Conservation (phyloP, 2,329 filamentous ascomycete genomes). For the Diplodia seriata region DNA sequence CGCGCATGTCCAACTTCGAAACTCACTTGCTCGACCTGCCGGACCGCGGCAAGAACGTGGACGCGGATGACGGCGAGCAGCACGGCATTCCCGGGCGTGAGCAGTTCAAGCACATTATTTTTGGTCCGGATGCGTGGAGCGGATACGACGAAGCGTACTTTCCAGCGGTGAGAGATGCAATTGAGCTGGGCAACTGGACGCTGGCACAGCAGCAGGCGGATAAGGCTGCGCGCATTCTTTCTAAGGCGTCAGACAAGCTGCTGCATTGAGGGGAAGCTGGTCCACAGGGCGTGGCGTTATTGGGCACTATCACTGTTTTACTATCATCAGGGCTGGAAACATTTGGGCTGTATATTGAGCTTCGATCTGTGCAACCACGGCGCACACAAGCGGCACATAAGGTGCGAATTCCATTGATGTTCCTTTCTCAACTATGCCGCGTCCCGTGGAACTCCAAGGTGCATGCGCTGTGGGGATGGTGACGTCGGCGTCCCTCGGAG, state of each 20-base stretch:
- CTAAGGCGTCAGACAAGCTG: slow-evolving; percentile 55
- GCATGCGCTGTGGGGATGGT: slow-evolving; percentile 3
- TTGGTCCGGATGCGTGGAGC: slow-evolving; percentile 81
- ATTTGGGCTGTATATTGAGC: slow-evolving; percentile 26
- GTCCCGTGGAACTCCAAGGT: neutral
- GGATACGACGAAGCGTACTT: slow-evolving; percentile 73
- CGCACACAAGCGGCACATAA: slow-evolving; percentile 20
- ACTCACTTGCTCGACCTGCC: slow-evolving; percentile 80
- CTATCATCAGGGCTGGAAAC: slow-evolving; percentile 12
- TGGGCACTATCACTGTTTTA: neutral
- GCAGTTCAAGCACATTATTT: slow-evolving; percentile 93
- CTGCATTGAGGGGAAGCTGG: slow-evolving; percentile 20
- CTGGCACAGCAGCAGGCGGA: slow-evolving; percentile 71
- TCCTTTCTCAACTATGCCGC: neutral
- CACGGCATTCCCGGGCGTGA: slow-evolving; percentile 81
- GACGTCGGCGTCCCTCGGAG: slow-evolving; percentile 1
- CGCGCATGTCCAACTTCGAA: slow-evolving; percentile 81
- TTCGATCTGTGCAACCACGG: slow-evolving; percentile 19
- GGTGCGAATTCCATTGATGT: slow-evolving; percentile 12
- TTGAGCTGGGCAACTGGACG: slow-evolving; percentile 74
- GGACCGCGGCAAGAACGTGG: slow-evolving; percentile 40
- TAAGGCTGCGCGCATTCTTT: slow-evolving; percentile 73
- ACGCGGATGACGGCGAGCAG: slow-evolving; percentile 39
- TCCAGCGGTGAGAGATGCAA: slow-evolving; percentile 82
- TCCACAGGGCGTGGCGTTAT: slow-evolving; percentile 19